Percentiles rank a stretch among this genome's conserved stretches.
phyloP scores from a whole-genome alignment of 768 basidiomycete species.

The Kwoniella bestiolae region DNA sequence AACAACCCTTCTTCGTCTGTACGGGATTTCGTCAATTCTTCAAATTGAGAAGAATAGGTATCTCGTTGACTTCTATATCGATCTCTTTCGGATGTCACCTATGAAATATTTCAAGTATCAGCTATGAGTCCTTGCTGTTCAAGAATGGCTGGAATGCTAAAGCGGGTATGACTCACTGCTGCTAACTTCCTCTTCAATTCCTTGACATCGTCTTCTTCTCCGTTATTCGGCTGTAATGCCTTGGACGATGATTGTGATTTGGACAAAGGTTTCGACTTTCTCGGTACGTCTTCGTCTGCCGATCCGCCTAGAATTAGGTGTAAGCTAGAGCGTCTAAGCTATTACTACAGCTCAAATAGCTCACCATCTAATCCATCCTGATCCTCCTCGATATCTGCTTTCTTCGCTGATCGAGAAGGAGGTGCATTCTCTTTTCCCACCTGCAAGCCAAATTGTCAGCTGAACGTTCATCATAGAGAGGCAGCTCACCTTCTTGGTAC shows the following conservation, averaged over 20 bases:
- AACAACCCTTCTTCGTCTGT: conserved; percentile 36
- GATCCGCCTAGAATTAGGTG: not conserved
- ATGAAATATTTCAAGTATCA: not conserved
- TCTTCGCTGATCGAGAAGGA: conserved; percentile 11
- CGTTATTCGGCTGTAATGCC: not conserved
- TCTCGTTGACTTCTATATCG: conserved; percentile 46
- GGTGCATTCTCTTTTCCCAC: conserved; percentile 47
- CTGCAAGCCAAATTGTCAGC: not conserved
- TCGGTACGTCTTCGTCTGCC: conserved; percentile 25
- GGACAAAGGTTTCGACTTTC: conserved; percentile 18
- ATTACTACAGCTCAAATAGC: not conserved
- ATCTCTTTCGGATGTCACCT: conserved; percentile 40
- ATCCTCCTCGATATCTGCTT: conserved; percentile 9
- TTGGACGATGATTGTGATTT: conserved; percentile 6
- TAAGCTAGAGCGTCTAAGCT: not conserved
- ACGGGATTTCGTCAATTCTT: conserved; percentile 43
- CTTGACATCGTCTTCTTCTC: conserved; percentile 1
- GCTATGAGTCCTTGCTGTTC: not conserved
- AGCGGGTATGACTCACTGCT: conserved; percentile 20
- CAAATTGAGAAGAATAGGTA: conserved; percentile 50
- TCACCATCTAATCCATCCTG: conserved; percentile 26
- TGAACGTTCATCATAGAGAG: no score
- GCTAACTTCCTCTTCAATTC: conserved; percentile 30
- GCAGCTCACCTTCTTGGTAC: conserved; percentile 8
- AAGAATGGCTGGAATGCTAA: not conserved